Base-by-base conservation (phyloP, 2,329 filamentous ascomycete genomes). In the Seiridium unicorne region DNA sequence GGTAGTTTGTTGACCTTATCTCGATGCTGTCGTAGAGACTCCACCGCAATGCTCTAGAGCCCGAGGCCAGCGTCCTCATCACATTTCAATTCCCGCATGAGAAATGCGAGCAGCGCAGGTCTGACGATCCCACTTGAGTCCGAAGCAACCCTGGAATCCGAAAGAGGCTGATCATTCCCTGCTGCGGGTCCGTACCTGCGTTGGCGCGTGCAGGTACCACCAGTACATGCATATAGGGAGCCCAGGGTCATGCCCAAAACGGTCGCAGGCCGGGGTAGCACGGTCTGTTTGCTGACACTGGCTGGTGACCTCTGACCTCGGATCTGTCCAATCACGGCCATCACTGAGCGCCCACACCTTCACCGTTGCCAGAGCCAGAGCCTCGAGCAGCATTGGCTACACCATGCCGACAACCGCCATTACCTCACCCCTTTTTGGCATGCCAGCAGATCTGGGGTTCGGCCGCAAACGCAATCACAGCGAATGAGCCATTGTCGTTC, bases 101-200 rank as follows among this genome's bases (percentile, higher is more conserved):
- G 54, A 18, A 57, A 11, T 35, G 44, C 42, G 36, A 44, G 44
- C 35, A 38, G 36, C 31, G 18, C 8, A 42, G 35, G 42, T 48
- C 36, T 42, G 55, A 38, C 46, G 55, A 58, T 58, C 55, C 55
- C 55, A 44, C 40, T 26, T 57, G 44, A 32, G 5, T 11, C 11
- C 11, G 36, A 9, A 31, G 36, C 18, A 55, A 55, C n/a, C 49
- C 32, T 32, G 47, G 47, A 49, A 34, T 26, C 51, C 51, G 10
- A 57, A 57, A 57, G 44, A 47, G 35, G 44, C n/a, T 32, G 55
- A 58, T 58, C 55, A 34, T 42, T 58, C 18, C 55, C 46, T 18
- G 10, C 10, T 42, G 36, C 32, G 55, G 54, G 13, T 36, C 55
- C 35, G 55, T 58, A 58, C 55, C 55, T 58, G 55, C 55, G 51